Conservation (phyloP, 2,329 filamentous ascomycete species). For the Nemania serpens region DNA sequence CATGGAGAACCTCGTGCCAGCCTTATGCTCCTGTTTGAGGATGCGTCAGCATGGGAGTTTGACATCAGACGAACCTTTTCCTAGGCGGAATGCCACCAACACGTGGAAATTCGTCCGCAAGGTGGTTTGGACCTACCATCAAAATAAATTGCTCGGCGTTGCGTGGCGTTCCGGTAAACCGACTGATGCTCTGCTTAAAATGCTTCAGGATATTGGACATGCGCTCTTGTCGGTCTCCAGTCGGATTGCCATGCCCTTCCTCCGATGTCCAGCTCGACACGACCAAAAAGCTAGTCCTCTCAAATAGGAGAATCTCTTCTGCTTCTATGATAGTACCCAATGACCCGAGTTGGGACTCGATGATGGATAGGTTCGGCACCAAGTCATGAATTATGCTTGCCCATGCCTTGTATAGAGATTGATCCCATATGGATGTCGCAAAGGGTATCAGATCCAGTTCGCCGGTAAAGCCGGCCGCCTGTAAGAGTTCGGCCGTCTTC, state of each 20-base stretch:
- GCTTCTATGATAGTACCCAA: slow-evolving; percentile 87
- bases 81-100: background rate
- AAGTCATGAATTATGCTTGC: slow-evolving; percentile 96
- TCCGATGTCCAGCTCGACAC: slow-evolving; percentile 88
- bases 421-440: slow-evolving; percentile 97
- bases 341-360: slow-evolving; percentile 82
- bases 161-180: slow-evolving; percentile 79
- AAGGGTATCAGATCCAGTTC: slow-evolving; percentile 81
- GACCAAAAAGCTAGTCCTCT: slow-evolving; percentile 92
- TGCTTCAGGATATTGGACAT: slow-evolving; percentile 98
- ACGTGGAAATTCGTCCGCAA: background rate
- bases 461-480: slow-evolving; percentile 45
- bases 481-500: slow-evolving; percentile 65
- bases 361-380: slow-evolving; percentile 88
- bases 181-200: slow-evolving; percentile 84
- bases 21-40: slow-evolving; percentile 66
- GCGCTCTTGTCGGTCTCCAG: slow-evolving; percentile 87
- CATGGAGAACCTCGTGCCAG: slow-evolving; percentile 79
- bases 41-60: slow-evolving; percentile 22
- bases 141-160: slow-evolving; percentile 80
- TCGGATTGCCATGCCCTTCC: slow-evolving; percentile 79
- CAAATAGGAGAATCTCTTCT: slow-evolving; percentile 91
- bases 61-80: background rate
- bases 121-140: slow-evolving; percentile 49
- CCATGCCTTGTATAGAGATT: slow-evolving; percentile 97